A percentile compares a stretch with the other conserved stretches of the same genome.
phyloP scores from a whole-genome alignment of 306 rosid genomes.

The Quercus mongolica region DNA sequence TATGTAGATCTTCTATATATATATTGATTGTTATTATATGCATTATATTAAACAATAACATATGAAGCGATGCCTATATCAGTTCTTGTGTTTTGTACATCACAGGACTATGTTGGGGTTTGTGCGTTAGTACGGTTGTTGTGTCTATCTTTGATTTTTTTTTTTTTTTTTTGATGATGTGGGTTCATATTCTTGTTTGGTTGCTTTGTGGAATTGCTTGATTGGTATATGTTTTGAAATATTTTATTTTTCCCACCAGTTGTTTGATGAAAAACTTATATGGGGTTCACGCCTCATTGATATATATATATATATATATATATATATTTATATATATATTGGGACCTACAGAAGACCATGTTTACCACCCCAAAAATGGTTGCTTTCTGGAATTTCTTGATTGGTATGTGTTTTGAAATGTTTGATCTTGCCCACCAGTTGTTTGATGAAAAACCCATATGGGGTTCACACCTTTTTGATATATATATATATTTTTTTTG shows the following conservation, averaged over 20 bases:
- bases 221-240: neutral
- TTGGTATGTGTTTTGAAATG: too few species aligned
- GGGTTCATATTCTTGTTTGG: neutral
- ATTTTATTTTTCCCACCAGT: neutral
- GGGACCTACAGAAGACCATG: too few species aligned
- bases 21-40: too few species aligned
- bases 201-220: neutral
- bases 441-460: too few species aligned
- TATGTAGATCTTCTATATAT: neutral
- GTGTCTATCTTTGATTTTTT: neutral
- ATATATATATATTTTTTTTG: too few species aligned
- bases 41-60: neutral
- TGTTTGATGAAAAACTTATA: conserved; percentile 7
- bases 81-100: neutral
- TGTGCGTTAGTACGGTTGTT: neutral
- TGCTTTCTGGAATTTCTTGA: too few species aligned
- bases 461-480: too few species aligned
- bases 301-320: too few species aligned
- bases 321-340: too few species aligned
- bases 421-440: too few species aligned
- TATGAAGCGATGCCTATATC: neutral
- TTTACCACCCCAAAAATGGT: neutral
- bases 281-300: neutral
- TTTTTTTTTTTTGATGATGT: neutral
- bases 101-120: neutral